Percentiles rank a stretch among this genome's conserved stretches.
These are phyloP conservation scores for Purpureocillium takamizusanense DNA, from an alignment of 2,329 filamentous ascomycete species.

Conservation along the genomic window DNA sequence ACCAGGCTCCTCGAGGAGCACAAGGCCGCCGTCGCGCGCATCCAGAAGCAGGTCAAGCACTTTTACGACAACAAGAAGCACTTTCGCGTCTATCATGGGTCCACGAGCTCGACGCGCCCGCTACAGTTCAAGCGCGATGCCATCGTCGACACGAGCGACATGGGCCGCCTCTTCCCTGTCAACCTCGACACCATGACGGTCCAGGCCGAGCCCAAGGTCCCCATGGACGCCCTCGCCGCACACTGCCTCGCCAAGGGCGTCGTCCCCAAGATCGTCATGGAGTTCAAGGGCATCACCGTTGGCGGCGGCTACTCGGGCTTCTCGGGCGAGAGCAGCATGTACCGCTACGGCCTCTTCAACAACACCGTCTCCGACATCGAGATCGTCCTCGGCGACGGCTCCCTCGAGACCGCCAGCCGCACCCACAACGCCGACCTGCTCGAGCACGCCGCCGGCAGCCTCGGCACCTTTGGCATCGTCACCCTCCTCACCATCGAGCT, in stretches of 20 bases:
- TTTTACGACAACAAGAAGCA: constrained; percentile 24
- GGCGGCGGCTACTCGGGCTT: constrained; percentile 48
- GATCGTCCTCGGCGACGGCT: constrained; percentile 44
- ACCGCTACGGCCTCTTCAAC: constrained; percentile 48
- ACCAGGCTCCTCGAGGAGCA: constrained; percentile 17
- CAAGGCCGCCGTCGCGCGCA: constrained; percentile 14
- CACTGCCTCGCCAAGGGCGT: constrained; percentile 39
- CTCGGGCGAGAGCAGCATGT: constrained; percentile 46
- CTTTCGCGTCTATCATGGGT: constrained; percentile 53
- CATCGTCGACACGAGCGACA: constrained; percentile 44
- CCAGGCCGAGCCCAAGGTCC: constrained; percentile 48
- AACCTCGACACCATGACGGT: constrained; percentile 36
- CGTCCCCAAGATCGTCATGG: constrained; percentile 48
- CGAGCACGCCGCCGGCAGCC: constrained; percentile 40
- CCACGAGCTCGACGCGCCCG: constrained; percentile 51
- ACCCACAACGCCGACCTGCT: constrained; percentile 40
- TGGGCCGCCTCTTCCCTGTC: constrained; percentile 44
- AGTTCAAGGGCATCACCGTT: constrained; percentile 52
- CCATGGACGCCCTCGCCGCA: constrained; percentile 46
- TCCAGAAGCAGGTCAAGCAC: constrained; percentile 17
- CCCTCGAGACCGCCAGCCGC: constrained; percentile 36
- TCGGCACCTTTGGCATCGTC: constrained; percentile 47
- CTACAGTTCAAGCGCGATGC: constrained; percentile 22
- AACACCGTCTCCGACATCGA: constrained; percentile 41
- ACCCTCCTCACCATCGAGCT: constrained; percentile 44